Percentiles rank a stretch among this genome's conserved stretches.
These are phyloP conservation scores for Kazachstania psychrophila DNA, from an alignment of 805 yeast species.

Conservation along the genomic window DNA sequence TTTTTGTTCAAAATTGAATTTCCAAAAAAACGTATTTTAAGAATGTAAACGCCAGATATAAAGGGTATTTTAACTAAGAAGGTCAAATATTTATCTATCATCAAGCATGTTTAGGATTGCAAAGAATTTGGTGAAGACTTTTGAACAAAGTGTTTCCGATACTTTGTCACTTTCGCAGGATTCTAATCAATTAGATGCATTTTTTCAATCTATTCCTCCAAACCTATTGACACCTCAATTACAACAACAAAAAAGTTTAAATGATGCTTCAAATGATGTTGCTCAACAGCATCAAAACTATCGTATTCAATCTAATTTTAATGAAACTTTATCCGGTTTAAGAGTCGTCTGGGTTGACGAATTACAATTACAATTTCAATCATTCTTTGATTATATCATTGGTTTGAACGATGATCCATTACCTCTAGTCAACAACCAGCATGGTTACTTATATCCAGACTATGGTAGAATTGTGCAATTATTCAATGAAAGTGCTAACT, in stretches of 20 bases:
- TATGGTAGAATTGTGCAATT: conserved; percentile 31
- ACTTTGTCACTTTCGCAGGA: conserved; percentile 31
- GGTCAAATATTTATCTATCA: too few relatives aligned
- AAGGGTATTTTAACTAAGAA: too few relatives aligned
- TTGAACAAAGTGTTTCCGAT: conserved; percentile 38
- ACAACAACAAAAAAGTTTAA: neutral
- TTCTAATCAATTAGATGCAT: conserved; percentile 26
- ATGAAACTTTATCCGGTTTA: conserved; percentile 39
- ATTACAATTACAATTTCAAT: conserved; percentile 50
- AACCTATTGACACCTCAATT: conserved; percentile 21
- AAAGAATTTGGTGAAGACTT: conserved; percentile 46
- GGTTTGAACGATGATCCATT: conserved; percentile 66
- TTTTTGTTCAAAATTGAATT: too few relatives aligned
- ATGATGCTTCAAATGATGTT: too few relatives aligned
- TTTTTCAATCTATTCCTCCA: conserved; percentile 31
- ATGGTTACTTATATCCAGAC: conserved; percentile 34
- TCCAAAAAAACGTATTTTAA: too few relatives aligned
- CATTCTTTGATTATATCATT: conserved; percentile 84
- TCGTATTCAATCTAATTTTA: conserved; percentile 7
- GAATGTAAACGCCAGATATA: too few relatives aligned
- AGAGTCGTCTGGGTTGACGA: conserved; percentile 49
- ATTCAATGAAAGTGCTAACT: conserved; percentile 10
- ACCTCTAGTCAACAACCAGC: conserved; percentile 29
- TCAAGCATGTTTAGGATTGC: conserved; percentile 51
- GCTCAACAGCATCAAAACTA: too few relatives aligned